phyloP scores from a whole-genome alignment of 116 monocot species.

The Iris pallida region DNA sequence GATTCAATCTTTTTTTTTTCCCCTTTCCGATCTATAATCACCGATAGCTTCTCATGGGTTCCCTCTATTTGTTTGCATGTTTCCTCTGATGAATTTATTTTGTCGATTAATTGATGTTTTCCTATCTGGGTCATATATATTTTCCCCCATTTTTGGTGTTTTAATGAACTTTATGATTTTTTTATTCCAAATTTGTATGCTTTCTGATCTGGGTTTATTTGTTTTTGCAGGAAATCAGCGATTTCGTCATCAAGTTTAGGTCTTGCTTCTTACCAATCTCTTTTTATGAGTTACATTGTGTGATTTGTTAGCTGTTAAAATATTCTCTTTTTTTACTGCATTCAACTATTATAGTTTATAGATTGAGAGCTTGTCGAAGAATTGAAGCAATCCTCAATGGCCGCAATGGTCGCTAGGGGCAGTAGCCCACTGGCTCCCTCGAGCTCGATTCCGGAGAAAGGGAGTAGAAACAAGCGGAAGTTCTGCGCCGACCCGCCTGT shows the following conservation, averaged over 20 bases:
- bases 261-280: neutral
- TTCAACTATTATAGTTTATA: neutral
- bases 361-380: slow-evolving; percentile 8
- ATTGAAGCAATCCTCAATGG: slow-evolving; percentile 27
- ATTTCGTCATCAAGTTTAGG: slow-evolving; percentile 1
- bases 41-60: neutral
- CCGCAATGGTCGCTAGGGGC: slow-evolving; percentile 51
- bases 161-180: neutral
- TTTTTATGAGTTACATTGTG: too few relatives aligned
- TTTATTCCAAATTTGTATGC: too few relatives aligned
- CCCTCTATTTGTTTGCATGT: neutral
- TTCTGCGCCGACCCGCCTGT: slow-evolving; percentile 57
- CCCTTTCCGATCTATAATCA: neutral
- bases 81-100: neutral
- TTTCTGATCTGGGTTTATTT: slow-evolving; percentile 5
- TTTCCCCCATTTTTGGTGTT: neutral
- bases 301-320: too few relatives aligned
- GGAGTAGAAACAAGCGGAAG: slow-evolving; percentile 84
- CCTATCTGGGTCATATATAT: neutral
- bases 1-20: neutral
- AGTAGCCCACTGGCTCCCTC: slow-evolving; percentile 43
- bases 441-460: slow-evolving; percentile 52
- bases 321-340: too few relatives aligned
- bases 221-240: neutral
- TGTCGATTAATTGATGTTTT: neutral